Percentiles rank a stretch among this genome's conserved stretches.
phyloP scores from a whole-genome alignment of 805 yeast genomes.

The Kodamaea leandrae region DNA sequence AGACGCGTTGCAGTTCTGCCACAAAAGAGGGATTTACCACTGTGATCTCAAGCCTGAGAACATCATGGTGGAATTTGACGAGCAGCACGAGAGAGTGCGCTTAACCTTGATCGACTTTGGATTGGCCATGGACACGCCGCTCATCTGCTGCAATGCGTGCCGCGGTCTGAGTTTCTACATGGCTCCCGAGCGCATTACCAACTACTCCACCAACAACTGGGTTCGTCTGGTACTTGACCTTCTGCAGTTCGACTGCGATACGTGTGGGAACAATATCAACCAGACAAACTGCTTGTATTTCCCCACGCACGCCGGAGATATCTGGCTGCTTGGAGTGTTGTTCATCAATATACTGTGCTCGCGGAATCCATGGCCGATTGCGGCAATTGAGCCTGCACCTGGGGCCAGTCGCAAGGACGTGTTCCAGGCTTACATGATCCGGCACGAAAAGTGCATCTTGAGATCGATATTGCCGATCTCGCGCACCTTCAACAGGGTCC shows the following conservation, averaged over 20 bases:
- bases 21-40: conserved; percentile 32
- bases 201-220: conserved; percentile 34
- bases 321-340: conserved; percentile 85
- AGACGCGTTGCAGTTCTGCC: conserved; percentile 36
- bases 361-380: conserved; percentile 89
- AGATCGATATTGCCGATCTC: conserved; percentile 72
- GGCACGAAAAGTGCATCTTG: conserved; percentile 47
- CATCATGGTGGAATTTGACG: conserved; percentile 36
- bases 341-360: conserved; percentile 77
- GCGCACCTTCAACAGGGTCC: conserved; percentile 52
- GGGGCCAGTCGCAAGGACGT: conserved; percentile 39
- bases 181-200: conserved; percentile 82
- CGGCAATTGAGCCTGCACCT: conserved; percentile 58
- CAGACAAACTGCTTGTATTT: conserved; percentile 34
- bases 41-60: conserved; percentile 45
- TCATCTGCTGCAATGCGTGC: conserved; percentile 66
- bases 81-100: conserved; percentile 28
- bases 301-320: conserved; percentile 77
- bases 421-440: conserved; percentile 59
- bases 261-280: conserved; percentile 14
- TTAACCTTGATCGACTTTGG: conserved; percentile 86
- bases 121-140: conserved; percentile 61
- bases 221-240: conserved; percentile 30
- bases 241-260: conserved; percentile 22
- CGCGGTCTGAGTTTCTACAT: conserved; percentile 87